Evolutionary conservation across 148 eudicot species (phyloP), one percentile per base, ranked within the genome.

Genomic region (Fallopia convolvulus): DNA sequence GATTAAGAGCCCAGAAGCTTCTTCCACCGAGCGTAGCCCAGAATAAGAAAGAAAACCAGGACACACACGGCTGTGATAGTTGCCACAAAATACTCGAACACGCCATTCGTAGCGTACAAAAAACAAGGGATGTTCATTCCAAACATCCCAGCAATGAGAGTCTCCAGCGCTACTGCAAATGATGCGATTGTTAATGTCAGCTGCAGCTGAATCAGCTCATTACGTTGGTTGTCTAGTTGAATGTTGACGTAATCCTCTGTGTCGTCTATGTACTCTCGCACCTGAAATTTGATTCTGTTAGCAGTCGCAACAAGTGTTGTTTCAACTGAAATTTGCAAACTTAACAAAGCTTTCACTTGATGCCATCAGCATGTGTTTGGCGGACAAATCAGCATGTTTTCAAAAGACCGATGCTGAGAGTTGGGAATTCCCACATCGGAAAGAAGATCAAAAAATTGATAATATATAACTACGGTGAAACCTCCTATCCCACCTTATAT

Each of bases 201-300:
- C 83, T 95, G 97, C 63, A 91, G 87, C 80, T 95, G 97, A 78
- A 95, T 92, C 52, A 94, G 97, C 74, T 94, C 97, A 9, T 94
- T 94, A 76, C 97, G 87, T 72, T 92, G 99, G 82, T 92, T 92
- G 90, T 94, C 97, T 26, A 94, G 96, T 79, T 94, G 97, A 80
- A 94, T 94, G 79, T 92, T 94, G 7, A 94, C 99, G 30, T 94
- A 94, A 82, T 92, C 99, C 81, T 95, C 99, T 4, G 99, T 95
- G 86, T 95, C 97, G 78, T 95, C 97, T 70, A 95, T 91, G 79
- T 95, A 95, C 79, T 95, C 99, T 23, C 97, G 92, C 9, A 95
- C 97, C 99, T 92, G 88, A 41, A 40, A 66, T 55, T 68, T 71
- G 18, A 53, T 49, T 0, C 23, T 39, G 26, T 72, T 72, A 68